Evolutionary conservation across 1,139 yeast genomes (phyloP).

Genomic region (Kodamaea anthophila): DNA sequence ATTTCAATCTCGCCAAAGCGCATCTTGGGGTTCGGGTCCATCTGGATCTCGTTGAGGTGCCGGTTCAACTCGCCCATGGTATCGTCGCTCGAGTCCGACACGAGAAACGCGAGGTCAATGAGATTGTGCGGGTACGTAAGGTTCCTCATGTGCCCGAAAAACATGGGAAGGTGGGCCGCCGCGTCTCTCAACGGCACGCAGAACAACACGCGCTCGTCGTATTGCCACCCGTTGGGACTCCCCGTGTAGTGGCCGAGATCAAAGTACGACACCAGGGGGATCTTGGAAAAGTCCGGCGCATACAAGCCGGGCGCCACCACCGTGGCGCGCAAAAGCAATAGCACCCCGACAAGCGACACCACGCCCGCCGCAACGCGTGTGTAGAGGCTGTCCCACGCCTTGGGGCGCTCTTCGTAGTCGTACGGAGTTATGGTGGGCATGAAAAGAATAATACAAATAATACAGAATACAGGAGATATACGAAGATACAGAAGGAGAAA

Average conservation of each 20-base stretch:
- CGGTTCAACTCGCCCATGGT: constrained; percentile 45
- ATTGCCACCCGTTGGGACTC: constrained; percentile 47
- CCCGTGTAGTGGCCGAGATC: constrained; percentile 44
- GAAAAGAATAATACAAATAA: too few species aligned
- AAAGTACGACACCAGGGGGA: constrained; percentile 30
- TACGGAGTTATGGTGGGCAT: constrained; percentile 15
- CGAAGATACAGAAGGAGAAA: too few species aligned
- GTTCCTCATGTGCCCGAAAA: constrained; percentile 50
- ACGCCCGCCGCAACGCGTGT: constrained; percentile 3
- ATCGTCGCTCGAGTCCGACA: constrained; percentile 52
- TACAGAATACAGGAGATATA: too few species aligned
- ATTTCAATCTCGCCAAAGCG: constrained; percentile 54
- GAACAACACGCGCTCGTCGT: constrained; percentile 47
- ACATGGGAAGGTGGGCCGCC: constrained; percentile 58
- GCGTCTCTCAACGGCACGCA: constrained; percentile 60
- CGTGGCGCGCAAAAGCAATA: constrained; percentile 6
- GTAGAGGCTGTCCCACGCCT: background rate
- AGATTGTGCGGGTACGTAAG: constrained; percentile 53
- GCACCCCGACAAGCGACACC: constrained; percentile 5
- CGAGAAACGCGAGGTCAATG: constrained; percentile 53
- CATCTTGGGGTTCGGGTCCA: constrained; percentile 32
- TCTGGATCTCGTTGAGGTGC: constrained; percentile 40
- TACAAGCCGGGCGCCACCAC: constrained; percentile 4
- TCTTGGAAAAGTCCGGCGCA: constrained; percentile 17
- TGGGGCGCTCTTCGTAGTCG: constrained; percentile 12